Conservation (phyloP, 2,329 filamentous ascomycete genomes). For the Aspergillus udagawae region DNA sequence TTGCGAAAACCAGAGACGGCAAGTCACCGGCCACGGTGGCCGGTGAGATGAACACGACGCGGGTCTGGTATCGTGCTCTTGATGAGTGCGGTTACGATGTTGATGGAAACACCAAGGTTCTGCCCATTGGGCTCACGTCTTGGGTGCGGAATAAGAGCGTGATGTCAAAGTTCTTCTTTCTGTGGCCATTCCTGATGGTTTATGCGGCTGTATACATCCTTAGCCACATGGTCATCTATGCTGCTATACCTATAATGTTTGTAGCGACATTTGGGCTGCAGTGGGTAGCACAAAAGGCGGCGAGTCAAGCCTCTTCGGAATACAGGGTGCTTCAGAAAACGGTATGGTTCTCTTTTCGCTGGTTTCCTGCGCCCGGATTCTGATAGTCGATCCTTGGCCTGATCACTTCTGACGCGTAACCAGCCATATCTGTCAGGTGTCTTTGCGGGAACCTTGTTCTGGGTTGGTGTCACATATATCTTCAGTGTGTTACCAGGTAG, state of each 20-base stretch:
- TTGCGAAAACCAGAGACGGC: conserved; percentile 80
- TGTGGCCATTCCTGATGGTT: conserved; percentile 79
- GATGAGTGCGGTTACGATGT: conserved; percentile 79
- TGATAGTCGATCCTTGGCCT: neutral
- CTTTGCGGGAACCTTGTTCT: conserved; percentile 81
- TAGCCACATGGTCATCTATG: conserved; percentile 68
- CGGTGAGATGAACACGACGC: conserved; percentile 79
- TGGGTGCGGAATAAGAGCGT: conserved; percentile 73
- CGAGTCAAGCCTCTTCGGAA: conserved; percentile 78
- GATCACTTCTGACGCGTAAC: conserved; percentile 15
- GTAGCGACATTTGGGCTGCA: conserved; percentile 65
- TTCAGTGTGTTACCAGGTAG: conserved; percentile 68
- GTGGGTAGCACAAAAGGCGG: conserved; percentile 69
- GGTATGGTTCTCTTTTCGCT: conserved; percentile 46
- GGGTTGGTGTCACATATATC: conserved; percentile 72
- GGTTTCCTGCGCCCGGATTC: neutral
- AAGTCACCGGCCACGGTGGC: conserved; percentile 87
- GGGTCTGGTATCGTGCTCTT: conserved; percentile 78
- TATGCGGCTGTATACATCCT: conserved; percentile 68
- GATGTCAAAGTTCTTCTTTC: conserved; percentile 80
- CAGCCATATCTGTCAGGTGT: conserved; percentile 91
- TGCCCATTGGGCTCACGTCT: conserved; percentile 69
- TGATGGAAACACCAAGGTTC: conserved; percentile 66
- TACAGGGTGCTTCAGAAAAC: conserved; percentile 90
- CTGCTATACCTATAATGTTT: conserved; percentile 69